Percentiles rank a stretch among this genome's conserved stretches.
phyloP scores from a whole-genome alignment of 1,139 yeast genomes.

The Hemisphaericaspora xylanilytica region DNA sequence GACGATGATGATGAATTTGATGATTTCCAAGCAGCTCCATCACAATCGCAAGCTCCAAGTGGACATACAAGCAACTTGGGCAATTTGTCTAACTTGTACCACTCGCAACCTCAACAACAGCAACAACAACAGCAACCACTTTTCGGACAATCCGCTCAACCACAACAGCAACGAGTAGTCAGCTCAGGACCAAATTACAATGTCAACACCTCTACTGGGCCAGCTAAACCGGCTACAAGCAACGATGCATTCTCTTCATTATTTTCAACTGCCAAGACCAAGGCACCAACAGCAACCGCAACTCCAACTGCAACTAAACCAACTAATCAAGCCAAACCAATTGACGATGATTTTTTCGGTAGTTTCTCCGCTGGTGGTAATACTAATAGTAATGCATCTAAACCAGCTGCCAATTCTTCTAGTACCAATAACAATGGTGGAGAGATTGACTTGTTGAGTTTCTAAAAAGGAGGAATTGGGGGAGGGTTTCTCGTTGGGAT shows the following conservation, averaged over 20 bases:
- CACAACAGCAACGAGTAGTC: conserved; percentile 12
- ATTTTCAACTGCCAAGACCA: conserved; percentile 68
- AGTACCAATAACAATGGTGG: conserved; percentile 18
- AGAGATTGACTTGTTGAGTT: conserved; percentile 35
- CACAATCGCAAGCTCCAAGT: conserved; percentile 31
- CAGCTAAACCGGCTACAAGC: conserved; percentile 37
- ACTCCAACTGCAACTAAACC: conserved; percentile 16
- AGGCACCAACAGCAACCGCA: conserved; percentile 20
- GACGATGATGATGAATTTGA: conserved; percentile 90
- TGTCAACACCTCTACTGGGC: conserved; percentile 23
- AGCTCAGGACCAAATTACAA: conserved; percentile 12
- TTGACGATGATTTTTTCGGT: conserved; percentile 23
- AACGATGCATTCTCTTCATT: conserved; percentile 81
- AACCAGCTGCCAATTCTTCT: conserved; percentile 10
- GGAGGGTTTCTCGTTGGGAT: no score
- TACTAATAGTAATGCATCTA: conserved; percentile 10
- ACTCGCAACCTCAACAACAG: conserved; percentile 26
- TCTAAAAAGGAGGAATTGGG: conserved; percentile 17
- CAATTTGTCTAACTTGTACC: conserved; percentile 35
- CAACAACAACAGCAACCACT: conserved; percentile 32
- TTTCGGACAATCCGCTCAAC: conserved; percentile 33
- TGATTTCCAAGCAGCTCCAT: conserved; percentile 83
- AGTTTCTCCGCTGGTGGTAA: conserved; percentile 22
- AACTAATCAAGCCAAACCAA: conserved; percentile 6
- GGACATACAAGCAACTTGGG: conserved; percentile 41